Evolutionary conservation across 257 asterid species (phyloP).

Genomic region (Capsicum rhomboideum): DNA sequence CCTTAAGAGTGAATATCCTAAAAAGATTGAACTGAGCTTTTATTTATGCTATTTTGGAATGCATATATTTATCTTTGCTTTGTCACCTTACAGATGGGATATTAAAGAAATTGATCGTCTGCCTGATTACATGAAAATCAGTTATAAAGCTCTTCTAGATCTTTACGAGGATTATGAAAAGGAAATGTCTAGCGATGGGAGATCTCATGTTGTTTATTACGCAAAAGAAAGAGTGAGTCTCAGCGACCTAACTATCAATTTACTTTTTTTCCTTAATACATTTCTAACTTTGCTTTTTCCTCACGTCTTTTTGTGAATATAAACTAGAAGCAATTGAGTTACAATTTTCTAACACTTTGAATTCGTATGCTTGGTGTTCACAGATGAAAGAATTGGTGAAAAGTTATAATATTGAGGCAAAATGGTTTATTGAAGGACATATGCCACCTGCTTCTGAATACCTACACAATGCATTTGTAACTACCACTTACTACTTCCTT

Average conservation of each 20-base stretch:
- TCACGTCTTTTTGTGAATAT: background rate
- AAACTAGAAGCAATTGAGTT: background rate
- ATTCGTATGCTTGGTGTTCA: background rate
- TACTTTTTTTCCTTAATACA: too few species aligned
- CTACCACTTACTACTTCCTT: slow-evolving; percentile 24
- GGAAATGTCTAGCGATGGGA: background rate
- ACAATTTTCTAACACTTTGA: background rate
- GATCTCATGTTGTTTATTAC: background rate
- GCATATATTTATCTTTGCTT: background rate
- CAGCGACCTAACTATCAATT: background rate
- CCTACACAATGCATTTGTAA: slow-evolving; percentile 22
- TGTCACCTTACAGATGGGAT: background rate
- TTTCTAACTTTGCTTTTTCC: too few species aligned
- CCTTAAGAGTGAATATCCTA: too few species aligned
- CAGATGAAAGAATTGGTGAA: slow-evolving; percentile 34
- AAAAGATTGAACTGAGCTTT: too few species aligned
- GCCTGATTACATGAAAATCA: background rate
- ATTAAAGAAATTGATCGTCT: background rate
- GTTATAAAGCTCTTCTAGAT: background rate
- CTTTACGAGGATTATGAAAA: background rate
- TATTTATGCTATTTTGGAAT: too few species aligned
- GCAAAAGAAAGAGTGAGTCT: background rate
- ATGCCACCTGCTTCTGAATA: slow-evolving; percentile 35
- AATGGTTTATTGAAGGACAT: slow-evolving; percentile 21
- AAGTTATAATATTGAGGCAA: slow-evolving; percentile 3